Evolutionary conservation across 1,139 yeast species (phyloP).

Genomic region (Scheffersomyces illinoinensis): DNA sequence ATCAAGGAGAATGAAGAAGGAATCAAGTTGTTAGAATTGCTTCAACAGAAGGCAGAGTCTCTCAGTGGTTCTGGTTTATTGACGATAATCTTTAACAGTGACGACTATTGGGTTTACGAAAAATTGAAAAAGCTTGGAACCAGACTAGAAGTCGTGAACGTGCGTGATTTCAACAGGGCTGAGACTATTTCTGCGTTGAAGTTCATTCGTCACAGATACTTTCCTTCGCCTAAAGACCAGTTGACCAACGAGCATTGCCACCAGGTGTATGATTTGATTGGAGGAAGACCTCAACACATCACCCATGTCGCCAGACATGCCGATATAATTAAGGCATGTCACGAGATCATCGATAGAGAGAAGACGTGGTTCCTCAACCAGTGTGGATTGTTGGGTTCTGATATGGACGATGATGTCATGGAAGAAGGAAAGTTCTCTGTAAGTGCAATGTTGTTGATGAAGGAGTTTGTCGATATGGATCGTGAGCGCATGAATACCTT

Average conservation of each 20-base stretch:
- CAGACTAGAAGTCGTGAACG: slow-evolving; percentile 69
- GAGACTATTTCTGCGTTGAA: slow-evolving; percentile 61
- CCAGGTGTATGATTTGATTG: slow-evolving; percentile 67
- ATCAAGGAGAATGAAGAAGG: slow-evolving; percentile 77
- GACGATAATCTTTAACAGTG: slow-evolving; percentile 76
- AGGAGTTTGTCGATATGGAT: slow-evolving; percentile 73
- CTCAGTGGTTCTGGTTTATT: slow-evolving; percentile 76
- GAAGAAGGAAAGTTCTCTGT: slow-evolving; percentile 78
- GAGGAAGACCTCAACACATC: slow-evolving; percentile 84
- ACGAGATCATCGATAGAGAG: slow-evolving; percentile 72
- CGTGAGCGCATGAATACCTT: slow-evolving; percentile 33
- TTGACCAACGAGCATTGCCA: slow-evolving; percentile 40
- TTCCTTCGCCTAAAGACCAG: slow-evolving; percentile 28
- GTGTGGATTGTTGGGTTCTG: slow-evolving; percentile 73
- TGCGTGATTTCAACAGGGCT: slow-evolving; percentile 59
- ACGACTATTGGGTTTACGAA: slow-evolving; percentile 87
- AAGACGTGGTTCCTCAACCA: slow-evolving; percentile 86
- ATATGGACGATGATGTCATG: slow-evolving; percentile 90
- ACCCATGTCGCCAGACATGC: slow-evolving; percentile 70
- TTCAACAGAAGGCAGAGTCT: slow-evolving; percentile 82
- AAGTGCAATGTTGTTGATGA: slow-evolving; percentile 75
- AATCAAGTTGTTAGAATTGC: slow-evolving; percentile 64
- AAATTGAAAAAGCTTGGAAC: slow-evolving; percentile 73
- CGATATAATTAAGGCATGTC: slow-evolving; percentile 65
- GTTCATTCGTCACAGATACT: slow-evolving; percentile 50